These are phyloP conservation scores for Candida ascalaphidarum DNA, from an alignment of 805 yeast genomes.

Conservation along the genomic window DNA sequence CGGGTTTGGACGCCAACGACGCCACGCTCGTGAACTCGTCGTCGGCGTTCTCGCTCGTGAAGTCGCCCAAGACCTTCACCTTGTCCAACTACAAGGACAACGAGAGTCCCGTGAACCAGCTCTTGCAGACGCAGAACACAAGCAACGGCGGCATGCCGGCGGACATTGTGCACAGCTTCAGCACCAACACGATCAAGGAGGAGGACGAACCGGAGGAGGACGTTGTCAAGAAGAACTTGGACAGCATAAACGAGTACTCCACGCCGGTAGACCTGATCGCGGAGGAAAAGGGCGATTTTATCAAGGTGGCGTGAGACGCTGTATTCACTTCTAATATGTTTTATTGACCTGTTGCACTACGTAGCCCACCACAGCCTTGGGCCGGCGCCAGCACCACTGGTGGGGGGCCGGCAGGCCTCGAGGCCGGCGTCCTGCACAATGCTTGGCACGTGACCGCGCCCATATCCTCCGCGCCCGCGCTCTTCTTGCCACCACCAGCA, in stretches of 20 bases:
- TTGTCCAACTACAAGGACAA: constrained; percentile 25
- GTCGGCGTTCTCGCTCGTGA: constrained; percentile 22
- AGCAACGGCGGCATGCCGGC: constrained; percentile 1
- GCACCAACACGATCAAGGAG: constrained; percentile 30
- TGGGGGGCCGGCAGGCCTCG: no score
- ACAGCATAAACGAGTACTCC: no score
- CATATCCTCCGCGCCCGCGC: constrained; percentile 3
- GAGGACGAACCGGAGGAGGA: constrained; percentile 28
- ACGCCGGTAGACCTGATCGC: no score
- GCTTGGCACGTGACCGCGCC: constrained; percentile 1
- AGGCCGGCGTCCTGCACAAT: no score
- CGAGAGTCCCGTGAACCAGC: constrained; percentile 29
- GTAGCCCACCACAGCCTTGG: no score
- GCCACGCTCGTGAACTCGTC: no score
- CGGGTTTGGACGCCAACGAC: constrained; percentile 9
- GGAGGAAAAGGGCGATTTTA: no score
- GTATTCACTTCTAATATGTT: no score
- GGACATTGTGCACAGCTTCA: constrained; percentile 20
- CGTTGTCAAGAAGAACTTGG: no score
- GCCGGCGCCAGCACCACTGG: no score
- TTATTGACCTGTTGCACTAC: no score
- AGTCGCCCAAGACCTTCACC: constrained; percentile 34
- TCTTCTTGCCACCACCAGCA: constrained; percentile 1
- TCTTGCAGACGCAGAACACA: constrained; percentile 14
- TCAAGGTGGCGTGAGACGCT: no score